Conservation (phyloP, 441 rosid genomes). For the Capsella rubella region DNA sequence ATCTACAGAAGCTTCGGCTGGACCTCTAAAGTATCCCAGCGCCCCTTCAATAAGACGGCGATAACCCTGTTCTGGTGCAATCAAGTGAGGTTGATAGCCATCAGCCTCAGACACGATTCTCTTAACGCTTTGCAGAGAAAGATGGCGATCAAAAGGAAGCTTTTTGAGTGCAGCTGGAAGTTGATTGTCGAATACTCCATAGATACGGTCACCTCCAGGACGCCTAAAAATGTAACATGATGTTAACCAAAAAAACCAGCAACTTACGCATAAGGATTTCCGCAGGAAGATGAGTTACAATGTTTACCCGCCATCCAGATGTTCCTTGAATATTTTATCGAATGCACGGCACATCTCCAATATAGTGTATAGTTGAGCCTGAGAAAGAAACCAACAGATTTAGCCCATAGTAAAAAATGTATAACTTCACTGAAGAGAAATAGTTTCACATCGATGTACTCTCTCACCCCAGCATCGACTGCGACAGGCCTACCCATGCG, state of each 20-base stretch:
- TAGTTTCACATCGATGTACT: constrained; percentile 2
- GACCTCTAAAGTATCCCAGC: constrained; percentile 78
- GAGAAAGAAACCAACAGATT: constrained; percentile 41
- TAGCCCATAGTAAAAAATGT: background rate
- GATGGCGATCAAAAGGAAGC: constrained; percentile 93
- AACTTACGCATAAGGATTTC: constrained; percentile 2
- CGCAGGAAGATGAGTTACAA: constrained; percentile 25
- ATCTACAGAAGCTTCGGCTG: constrained; percentile 92
- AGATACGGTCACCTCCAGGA: constrained; percentile 96
- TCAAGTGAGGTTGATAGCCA: constrained; percentile 94
- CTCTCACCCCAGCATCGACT: constrained; percentile 86
- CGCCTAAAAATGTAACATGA: constrained; percentile 61
- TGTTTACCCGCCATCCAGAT: constrained; percentile 91
- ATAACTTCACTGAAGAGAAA: constrained; percentile 12
- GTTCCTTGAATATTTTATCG: constrained; percentile 90
- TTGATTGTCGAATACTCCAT: constrained; percentile 95
- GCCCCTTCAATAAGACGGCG: constrained; percentile 83
- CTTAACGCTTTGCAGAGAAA: constrained; percentile 80
- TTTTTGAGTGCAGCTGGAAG: constrained; percentile 92
- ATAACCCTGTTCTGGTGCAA: constrained; percentile 96
- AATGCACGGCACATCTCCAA: constrained; percentile 92
- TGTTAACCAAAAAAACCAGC: background rate
- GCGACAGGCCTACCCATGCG: constrained; percentile 90
- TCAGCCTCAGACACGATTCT: constrained; percentile 93
- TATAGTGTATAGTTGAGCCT: constrained; percentile 89